Evolutionary conservation across 805 yeast species (phyloP), one percentile per base, ranked within the genome.

Genomic region (Candida gorgasii): DNA sequence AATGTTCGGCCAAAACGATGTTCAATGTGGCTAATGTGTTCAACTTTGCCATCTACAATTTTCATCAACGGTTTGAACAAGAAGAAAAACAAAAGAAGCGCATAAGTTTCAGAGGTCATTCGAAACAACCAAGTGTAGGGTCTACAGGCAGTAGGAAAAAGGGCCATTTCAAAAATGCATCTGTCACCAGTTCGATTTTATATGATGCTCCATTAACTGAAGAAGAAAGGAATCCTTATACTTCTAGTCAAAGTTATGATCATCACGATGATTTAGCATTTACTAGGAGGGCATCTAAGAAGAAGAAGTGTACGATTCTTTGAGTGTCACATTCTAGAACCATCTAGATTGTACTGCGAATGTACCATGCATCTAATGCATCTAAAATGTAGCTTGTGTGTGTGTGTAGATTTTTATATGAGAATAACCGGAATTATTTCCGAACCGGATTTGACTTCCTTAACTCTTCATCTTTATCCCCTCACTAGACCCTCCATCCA

Each of bases 1-100:
- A 84, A 59, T 88, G 96, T 58, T 86, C 95, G 6, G 88, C 96
- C 4, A 83, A 80, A 51, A 68, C 75, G 14, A 79, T 80, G 71
- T 72, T 75, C 44, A 86, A 88, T 43, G 78, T 90, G 8, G 67
- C 69, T 37, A 76, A 79, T 24, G 82, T 89, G 1, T 89, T 90
- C 59, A 75, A 84, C 53, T 66, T 72, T 36, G 88, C 88, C 8
- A 61, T 78, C 44, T 55, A 64, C 44, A 67, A 72, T 48, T 72
- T 67, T 52, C 73, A 72, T 50, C 62, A 60, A 52, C 55, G 68
- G 48, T 60, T 62, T 39, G 75, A 69, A 43, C 67, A 65, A 49
- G 48, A 60, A 32, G 75, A 69, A 31, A 65, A 61, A 44, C 55
- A 54, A 40, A 60, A 55, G 39, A 70, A 68, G 33, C 53, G 75